Evolutionary conservation across 2,329 filamentous ascomycete species (phyloP).

Genomic region (Xylariaceae sp.): DNA sequence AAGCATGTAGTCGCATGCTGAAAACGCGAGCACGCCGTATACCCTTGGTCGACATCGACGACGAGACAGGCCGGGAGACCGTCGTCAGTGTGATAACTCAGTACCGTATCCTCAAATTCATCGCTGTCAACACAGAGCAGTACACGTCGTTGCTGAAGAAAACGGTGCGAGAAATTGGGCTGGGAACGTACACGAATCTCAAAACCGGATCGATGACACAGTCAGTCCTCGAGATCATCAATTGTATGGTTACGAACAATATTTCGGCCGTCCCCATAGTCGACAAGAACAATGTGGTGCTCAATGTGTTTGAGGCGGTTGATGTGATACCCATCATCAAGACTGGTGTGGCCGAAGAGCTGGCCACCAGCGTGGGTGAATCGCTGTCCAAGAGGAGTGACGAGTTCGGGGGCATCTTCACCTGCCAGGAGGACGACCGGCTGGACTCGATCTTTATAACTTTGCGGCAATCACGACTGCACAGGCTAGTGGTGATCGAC

Average conservation of each 20-base stretch:
- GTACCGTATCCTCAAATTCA: slow-evolving; percentile 97
- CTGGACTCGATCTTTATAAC: slow-evolving; percentile 96
- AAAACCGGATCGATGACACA: slow-evolving; percentile 83
- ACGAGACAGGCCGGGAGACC: slow-evolving; percentile 86
- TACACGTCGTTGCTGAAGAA: slow-evolving; percentile 87
- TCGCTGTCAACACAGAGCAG: slow-evolving; percentile 83
- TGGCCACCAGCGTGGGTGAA: slow-evolving; percentile 80
- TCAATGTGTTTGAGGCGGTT: slow-evolving; percentile 97
- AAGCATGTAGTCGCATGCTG: slow-evolving; percentile 91
- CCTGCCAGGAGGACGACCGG: slow-evolving; percentile 84
- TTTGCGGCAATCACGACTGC: slow-evolving; percentile 88
- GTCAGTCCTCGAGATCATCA: slow-evolving; percentile 89
- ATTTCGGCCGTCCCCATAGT: slow-evolving; percentile 94
- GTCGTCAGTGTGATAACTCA: slow-evolving; percentile 97
- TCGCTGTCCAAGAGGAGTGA: slow-evolving; percentile 81
- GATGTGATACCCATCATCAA: slow-evolving; percentile 96
- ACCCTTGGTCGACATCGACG: slow-evolving; percentile 86
- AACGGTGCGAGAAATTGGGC: slow-evolving; percentile 72
- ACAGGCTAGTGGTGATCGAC: slow-evolving; percentile 88
- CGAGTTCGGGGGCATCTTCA: slow-evolving; percentile 95
- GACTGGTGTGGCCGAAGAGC: slow-evolving; percentile 84
- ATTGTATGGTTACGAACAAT: slow-evolving; percentile 84
- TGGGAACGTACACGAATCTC: slow-evolving; percentile 79
- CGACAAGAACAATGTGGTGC: slow-evolving; percentile 67
- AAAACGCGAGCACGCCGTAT: slow-evolving; percentile 89